Evolutionary conservation across 2,329 filamentous ascomycete genomes (phyloP), one percentile per base, ranked within the genome.

Genomic region (Fusarium udum): DNA sequence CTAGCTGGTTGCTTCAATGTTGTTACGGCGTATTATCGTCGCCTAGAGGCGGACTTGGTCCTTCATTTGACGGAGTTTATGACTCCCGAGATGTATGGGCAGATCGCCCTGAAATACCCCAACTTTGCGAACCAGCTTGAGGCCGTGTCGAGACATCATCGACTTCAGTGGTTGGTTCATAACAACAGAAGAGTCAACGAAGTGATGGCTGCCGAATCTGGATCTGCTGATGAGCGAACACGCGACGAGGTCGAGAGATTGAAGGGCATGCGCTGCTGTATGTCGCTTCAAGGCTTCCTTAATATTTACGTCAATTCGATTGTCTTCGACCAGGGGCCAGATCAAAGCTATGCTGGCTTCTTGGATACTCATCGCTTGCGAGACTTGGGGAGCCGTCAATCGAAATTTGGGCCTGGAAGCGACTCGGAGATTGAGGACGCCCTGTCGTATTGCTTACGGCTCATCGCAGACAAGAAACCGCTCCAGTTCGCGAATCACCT

Each of bases 401-500:
- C 39, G 0, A n/a, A 22, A 0, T 14, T 8, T 3, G 6, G 22
- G 9, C 4, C 3, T 6, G 22, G 40, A 0, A n/a, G 14, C 6
- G n/a, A 24, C 2, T 45, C 16, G 7, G 42, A 4, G 24, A 0
- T 45, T 20, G 12, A 4, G 8, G 24, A 45, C 42, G 14, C 53
- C 0, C 24, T 39, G 2, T 57, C 60, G 1, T n/a, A 39, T 3
- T 36, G 16, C 3, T 18, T 62, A 18, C 7, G n/a, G 12, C 60
- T 46, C 0, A 20, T 62, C 0, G 60, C 40, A 8, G 4, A 24
- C 4, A n/a, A 46, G 0, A 7, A 42, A 4, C 31, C 36, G 3
- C 5, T 4, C 12, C 28, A 49, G 7, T 64, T 61, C 2, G 7
- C 34, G 9, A 32, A 11, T 16, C 28, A 37, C 10, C 5, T 64